phyloP scores from a whole-genome alignment of 768 basidiomycete species.

The Arthromyces matolae region DNA sequence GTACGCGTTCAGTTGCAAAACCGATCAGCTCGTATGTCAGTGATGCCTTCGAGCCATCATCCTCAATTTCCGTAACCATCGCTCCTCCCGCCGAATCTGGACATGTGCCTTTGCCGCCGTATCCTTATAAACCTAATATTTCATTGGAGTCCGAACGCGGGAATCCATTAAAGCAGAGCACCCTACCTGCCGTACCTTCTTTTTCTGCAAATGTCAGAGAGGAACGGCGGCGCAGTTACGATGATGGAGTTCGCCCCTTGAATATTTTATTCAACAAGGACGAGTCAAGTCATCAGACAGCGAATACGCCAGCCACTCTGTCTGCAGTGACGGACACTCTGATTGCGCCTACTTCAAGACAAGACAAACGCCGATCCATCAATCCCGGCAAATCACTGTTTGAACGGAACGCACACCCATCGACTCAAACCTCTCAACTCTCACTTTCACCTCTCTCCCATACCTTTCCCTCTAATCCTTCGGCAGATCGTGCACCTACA shows the following conservation, averaged over 20 bases:
- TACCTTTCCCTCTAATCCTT: conserved; percentile 18
- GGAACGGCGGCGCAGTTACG: conserved; percentile 39
- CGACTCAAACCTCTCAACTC: conserved; percentile 21
- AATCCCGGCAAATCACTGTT: conserved; percentile 41
- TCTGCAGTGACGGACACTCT: conserved; percentile 27
- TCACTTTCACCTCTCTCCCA: conserved; percentile 30
- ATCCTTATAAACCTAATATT: conserved; percentile 17
- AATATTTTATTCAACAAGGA: conserved; percentile 33
- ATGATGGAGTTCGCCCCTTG: conserved; percentile 42
- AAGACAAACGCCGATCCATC: conserved; percentile 46
- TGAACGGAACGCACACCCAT: conserved; percentile 25
- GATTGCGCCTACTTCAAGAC: conserved; percentile 33
- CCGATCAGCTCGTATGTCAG: conserved; percentile 30
- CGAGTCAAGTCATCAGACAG: conserved; percentile 14
- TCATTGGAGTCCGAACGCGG: conserved; percentile 10
- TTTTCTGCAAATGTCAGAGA: conserved; percentile 18
- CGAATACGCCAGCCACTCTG: conserved; percentile 12
- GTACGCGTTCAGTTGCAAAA: conserved; percentile 26
- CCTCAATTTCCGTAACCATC: conserved; percentile 40
- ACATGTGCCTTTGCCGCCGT: conserved; percentile 17
- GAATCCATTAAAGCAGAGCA: conserved; percentile 35
- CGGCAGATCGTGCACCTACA: conserved; percentile 24
- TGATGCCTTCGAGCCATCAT: conserved; percentile 35
- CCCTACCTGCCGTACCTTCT: conserved; percentile 37
- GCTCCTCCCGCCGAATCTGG: conserved; percentile 31